Evolutionary conservation across 1,284 basidiomycete species (phyloP).

Genomic region (Ustilago loliicola): DNA sequence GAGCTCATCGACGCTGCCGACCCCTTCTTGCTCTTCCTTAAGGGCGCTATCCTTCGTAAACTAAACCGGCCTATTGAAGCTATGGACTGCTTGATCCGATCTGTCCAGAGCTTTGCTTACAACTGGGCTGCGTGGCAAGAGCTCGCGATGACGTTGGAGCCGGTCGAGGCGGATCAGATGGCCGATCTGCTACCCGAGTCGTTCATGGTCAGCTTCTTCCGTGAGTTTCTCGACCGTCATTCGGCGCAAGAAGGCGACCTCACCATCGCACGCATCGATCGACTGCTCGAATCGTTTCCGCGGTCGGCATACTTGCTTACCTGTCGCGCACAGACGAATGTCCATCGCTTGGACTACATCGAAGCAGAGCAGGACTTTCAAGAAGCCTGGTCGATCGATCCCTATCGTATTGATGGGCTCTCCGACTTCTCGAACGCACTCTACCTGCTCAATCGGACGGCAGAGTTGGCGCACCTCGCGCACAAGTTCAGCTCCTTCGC

Average conservation of each 20-base stretch:
- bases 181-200: slow-evolving; percentile 79
- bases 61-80: slow-evolving; percentile 75
- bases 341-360: slow-evolving; percentile 53
- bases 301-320: slow-evolving; percentile 84
- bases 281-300: slow-evolving; percentile 83
- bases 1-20: slow-evolving; percentile 62
- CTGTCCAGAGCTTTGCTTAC: slow-evolving; percentile 86
- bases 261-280: slow-evolving; percentile 61
- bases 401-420: slow-evolving; percentile 91
- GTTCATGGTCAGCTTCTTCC: slow-evolving; percentile 84
- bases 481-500: slow-evolving; percentile 73
- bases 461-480: slow-evolving; percentile 90
- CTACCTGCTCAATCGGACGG: slow-evolving; percentile 89
- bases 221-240: slow-evolving; percentile 88
- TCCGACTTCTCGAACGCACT: slow-evolving; percentile 97
- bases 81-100: slow-evolving; percentile 83
- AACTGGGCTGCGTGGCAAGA: slow-evolving; percentile 92
- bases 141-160: slow-evolving; percentile 64
- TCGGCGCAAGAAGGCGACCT: slow-evolving; percentile 73
- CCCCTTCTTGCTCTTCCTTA: slow-evolving; percentile 66
- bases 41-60: slow-evolving; percentile 66
- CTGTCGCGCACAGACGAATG: slow-evolving; percentile 59
- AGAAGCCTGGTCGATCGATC: slow-evolving; percentile 76
- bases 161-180: slow-evolving; percentile 54
- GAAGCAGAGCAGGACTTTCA: slow-evolving; percentile 66